These are phyloP conservation scores for Alternaria alternata DNA, from an alignment of 2,329 filamentous ascomycete species.

Conservation along the genomic window DNA sequence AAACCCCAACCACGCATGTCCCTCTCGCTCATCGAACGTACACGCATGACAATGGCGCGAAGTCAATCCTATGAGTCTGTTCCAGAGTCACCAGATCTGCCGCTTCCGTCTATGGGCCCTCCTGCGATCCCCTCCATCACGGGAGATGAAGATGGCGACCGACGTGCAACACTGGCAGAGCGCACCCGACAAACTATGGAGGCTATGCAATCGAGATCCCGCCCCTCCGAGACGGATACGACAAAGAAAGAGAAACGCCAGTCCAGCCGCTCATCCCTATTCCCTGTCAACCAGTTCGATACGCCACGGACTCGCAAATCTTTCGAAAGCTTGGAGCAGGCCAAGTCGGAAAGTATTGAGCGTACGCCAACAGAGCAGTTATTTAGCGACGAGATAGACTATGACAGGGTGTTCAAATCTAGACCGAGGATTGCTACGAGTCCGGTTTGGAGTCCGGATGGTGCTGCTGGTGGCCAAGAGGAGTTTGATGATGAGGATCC, in stretches of 20 bases:
- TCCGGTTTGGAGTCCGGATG: conserved; percentile 59
- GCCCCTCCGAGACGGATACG: conserved; percentile 24
- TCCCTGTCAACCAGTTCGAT: conserved; percentile 65
- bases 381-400: conserved; percentile 75
- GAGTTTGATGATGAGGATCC: conserved; percentile 40
- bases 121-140: conserved; percentile 21
- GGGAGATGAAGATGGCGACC: conserved; percentile 28
- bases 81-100: conserved; percentile 31
- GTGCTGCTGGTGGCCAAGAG: conserved; percentile 7
- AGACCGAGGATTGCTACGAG: conserved; percentile 81
- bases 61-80: conserved; percentile 38
- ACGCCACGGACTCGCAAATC: conserved; percentile 55
- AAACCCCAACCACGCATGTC: conserved; percentile 50
- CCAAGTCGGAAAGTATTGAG: conserved; percentile 26
- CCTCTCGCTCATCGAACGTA: conserved; percentile 56
- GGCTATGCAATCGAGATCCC: conserved; percentile 57
- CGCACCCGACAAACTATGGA: conserved; percentile 85
- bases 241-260: conserved; percentile 29
- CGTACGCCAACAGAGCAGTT: conserved; percentile 71
- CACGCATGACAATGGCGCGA: conserved; percentile 57
- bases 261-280: conserved; percentile 40
- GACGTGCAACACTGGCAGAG: conserved; percentile 64
- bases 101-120: conserved; percentile 22
- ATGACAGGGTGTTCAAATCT: conserved; percentile 84
- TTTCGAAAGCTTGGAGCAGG: conserved; percentile 33